Base-by-base conservation (phyloP, 169 alveolate genomes). In the Theileria annulata region DNA sequence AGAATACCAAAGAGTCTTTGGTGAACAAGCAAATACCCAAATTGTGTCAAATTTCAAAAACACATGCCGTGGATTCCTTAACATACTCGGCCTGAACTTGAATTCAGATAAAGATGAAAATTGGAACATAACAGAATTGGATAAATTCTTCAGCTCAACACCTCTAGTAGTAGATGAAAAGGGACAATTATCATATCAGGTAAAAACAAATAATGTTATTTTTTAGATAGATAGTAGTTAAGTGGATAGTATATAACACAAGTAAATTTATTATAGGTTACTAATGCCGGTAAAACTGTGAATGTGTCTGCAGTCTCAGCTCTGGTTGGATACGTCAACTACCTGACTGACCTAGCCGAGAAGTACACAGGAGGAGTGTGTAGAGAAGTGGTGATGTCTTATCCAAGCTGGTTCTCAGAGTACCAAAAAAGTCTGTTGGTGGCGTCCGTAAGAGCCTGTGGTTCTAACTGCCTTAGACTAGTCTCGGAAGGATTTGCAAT, bases 401-500 rank as follows among this genome's bases (percentile, higher is more conserved):
- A 93, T 42, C 98, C 99, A 13, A 85, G 96, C 9, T 95, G 96
- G 87, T 96, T 85, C 73, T 89, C 97, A 3, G 97, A 94, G 63
- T 63, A 82, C 62, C 99, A 97, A 67, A 94, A 98, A 88, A 92
- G 93, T 79, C 96, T 98, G 28, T 87, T 98, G 51, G 72, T 94
- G 68, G 98, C 96, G 75, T 99, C 99, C 5, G 88, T 96, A 31
- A 86, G 90, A 47, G 95, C 97, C 21, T 98, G 99, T 17, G 98
- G 97, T 17, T 89, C 96, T 12, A 93, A 96, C 30, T 94, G 98
- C 60, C 78, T 95, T 37, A 92, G 98, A 68, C 79, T 98, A 33
- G 89, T 98, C 64, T 96, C 96, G 79, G 99, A 98, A 75, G 93
- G 95, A 68, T 95, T 99, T 63, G 99, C 99, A 0, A 95, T 96